Conservation (phyloP, 2,329 filamentous ascomycete genomes). For the Fusarium xylarioides region DNA sequence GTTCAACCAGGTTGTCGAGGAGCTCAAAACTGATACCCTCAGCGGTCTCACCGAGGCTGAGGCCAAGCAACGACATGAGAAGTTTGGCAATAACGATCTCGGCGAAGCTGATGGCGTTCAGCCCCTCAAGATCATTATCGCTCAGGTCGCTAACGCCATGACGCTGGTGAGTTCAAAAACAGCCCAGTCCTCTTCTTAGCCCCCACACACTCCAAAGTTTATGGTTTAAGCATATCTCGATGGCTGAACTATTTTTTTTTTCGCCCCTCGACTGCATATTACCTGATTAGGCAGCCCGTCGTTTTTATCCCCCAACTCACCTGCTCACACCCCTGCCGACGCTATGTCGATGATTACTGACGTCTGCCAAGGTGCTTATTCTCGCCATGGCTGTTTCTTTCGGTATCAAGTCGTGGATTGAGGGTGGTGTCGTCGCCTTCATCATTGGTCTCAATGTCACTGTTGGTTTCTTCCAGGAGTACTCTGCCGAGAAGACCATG, state of each 20-base stretch:
- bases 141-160: conserved; percentile 75
- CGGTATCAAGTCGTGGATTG: conserved; percentile 67
- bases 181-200: not conserved
- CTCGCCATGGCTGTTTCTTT: conserved; percentile 67
- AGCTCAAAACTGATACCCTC: conserved; percentile 62
- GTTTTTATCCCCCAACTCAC: conserved; percentile 44
- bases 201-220: conserved; percentile 11
- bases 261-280: conserved; percentile 43
- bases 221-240: conserved; percentile 27
- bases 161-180: conserved; percentile 60
- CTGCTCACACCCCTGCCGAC: conserved; percentile 2
- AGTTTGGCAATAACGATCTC: conserved; percentile 69
- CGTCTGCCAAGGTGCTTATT: conserved; percentile 56
- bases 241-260: conserved; percentile 29
- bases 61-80: conserved; percentile 58
- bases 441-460: conserved; percentile 67
- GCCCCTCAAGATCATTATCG: conserved; percentile 66
- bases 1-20: conserved; percentile 57
- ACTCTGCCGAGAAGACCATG: conserved; percentile 60
- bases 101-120: conserved; percentile 58
- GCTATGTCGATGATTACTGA: conserved; percentile 19
- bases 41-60: conserved; percentile 63
- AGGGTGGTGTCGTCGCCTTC: conserved; percentile 66
- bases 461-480: conserved; percentile 59
- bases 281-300: conserved; percentile 55